These are phyloP conservation scores for Yamadazyma akitaensis DNA, from an alignment of 805 yeast genomes.

Conservation along the genomic window DNA sequence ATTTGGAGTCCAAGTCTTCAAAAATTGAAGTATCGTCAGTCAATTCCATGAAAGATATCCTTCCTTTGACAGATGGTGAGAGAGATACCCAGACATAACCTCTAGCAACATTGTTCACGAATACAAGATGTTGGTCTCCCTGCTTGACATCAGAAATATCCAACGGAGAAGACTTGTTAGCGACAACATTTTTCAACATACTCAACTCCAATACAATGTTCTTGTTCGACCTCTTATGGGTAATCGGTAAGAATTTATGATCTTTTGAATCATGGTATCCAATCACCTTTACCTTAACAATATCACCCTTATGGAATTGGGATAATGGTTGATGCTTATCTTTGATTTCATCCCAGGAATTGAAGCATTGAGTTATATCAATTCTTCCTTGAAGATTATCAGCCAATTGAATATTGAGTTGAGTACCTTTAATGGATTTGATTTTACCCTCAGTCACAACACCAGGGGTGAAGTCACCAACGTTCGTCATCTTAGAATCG, in stretches of 20 bases:
- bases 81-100: constrained; percentile 67
- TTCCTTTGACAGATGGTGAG: constrained; percentile 66
- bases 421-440: constrained; percentile 64
- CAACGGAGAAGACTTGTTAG: constrained; percentile 21
- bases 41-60: constrained; percentile 61
- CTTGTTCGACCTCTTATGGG: constrained; percentile 52
- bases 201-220: constrained; percentile 64
- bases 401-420: constrained; percentile 71
- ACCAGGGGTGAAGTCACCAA: constrained; percentile 59
- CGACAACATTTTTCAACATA: constrained; percentile 39
- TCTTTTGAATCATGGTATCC: constrained; percentile 74
- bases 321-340: constrained; percentile 58
- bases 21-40: constrained; percentile 50
- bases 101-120: constrained; percentile 59
- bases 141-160: constrained; percentile 41
- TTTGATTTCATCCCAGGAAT: constrained; percentile 48
- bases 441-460: constrained; percentile 56
- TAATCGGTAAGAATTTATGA: constrained; percentile 63
- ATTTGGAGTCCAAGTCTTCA: constrained; percentile 49
- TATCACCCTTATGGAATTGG: constrained; percentile 55
- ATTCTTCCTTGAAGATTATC: constrained; percentile 78
- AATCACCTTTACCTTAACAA: constrained; percentile 60
- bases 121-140: constrained; percentile 55
- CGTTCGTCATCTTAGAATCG: constrained; percentile 46
- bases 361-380: constrained; percentile 70